Evolutionary conservation across 2,329 filamentous ascomycete species (phyloP).

Genomic region (Verticillium dahliae): DNA sequence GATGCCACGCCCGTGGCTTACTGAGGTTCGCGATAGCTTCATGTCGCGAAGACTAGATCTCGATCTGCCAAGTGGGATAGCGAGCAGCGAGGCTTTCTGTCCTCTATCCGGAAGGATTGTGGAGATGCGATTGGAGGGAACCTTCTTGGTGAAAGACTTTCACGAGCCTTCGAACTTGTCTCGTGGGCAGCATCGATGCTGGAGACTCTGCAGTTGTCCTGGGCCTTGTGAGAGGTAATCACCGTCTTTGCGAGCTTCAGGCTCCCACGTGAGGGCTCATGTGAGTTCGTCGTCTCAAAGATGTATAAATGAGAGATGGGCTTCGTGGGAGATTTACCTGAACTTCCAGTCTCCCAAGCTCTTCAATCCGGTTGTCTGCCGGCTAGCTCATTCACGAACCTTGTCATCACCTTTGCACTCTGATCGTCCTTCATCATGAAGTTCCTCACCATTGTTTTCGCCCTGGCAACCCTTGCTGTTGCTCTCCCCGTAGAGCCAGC

Average conservation of each 20-base stretch:
- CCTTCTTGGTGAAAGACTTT: not conserved
- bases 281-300: not conserved
- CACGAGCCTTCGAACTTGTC: not conserved
- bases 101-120: not conserved
- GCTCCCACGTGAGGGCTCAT: not conserved
- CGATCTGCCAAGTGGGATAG: not conserved
- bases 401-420: not conserved
- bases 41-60: not conserved
- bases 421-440: conserved; percentile 10
- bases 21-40: not conserved
- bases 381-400: not conserved
- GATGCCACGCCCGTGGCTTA: not conserved
- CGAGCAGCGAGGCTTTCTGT: not conserved
- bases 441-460: conserved; percentile 12
- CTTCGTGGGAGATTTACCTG: not conserved
- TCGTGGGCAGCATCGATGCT: not conserved
- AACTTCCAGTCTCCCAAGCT: not conserved
- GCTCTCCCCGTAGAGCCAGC: conserved; percentile 10
- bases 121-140: not conserved
- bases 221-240: not conserved
- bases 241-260: not conserved
- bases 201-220: not conserved
- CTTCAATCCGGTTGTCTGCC: not conserved
- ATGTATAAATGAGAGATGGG: not conserved
- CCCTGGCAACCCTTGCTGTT: conserved; percentile 8